A percentile compares a stretch with the other conserved stretches of the same genome.
Evolutionary conservation across 768 basidiomycete genomes (phyloP).

Genomic region (Naganishia kalamii): DNA sequence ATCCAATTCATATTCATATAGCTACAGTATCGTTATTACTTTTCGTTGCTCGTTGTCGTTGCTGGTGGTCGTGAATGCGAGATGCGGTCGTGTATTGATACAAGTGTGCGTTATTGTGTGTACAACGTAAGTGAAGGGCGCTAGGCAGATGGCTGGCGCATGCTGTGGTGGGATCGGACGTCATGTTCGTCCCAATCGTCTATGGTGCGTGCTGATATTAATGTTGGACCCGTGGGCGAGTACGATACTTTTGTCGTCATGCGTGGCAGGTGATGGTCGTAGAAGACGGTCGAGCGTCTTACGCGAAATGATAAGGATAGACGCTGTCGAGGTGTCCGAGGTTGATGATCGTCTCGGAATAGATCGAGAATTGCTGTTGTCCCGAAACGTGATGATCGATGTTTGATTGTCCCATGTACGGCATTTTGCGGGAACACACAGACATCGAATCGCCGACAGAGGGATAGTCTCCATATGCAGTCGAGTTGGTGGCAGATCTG

Average conservation of each 20-base stretch:
- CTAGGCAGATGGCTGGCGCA: background rate
- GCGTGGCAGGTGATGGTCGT: background rate
- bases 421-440: background rate
- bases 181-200: background rate
- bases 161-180: background rate
- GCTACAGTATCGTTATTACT: slow-evolving; percentile 1
- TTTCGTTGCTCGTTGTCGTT: background rate
- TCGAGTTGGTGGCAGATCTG: background rate
- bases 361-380: background rate
- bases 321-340: background rate
- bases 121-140: background rate
- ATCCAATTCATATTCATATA: background rate
- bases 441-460: background rate
- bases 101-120: background rate
- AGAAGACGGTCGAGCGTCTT: background rate
- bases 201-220: background rate
- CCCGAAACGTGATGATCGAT: background rate
- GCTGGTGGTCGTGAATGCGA: background rate
- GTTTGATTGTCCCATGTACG: background rate
- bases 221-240: background rate
- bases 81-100: background rate
- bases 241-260: background rate
- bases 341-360: background rate
- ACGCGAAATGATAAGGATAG: background rate
- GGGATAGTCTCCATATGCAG: background rate